These are phyloP conservation scores for Fusarium duplospermum DNA, from an alignment of 2,329 filamentous ascomycete genomes.

Conservation along the genomic window DNA sequence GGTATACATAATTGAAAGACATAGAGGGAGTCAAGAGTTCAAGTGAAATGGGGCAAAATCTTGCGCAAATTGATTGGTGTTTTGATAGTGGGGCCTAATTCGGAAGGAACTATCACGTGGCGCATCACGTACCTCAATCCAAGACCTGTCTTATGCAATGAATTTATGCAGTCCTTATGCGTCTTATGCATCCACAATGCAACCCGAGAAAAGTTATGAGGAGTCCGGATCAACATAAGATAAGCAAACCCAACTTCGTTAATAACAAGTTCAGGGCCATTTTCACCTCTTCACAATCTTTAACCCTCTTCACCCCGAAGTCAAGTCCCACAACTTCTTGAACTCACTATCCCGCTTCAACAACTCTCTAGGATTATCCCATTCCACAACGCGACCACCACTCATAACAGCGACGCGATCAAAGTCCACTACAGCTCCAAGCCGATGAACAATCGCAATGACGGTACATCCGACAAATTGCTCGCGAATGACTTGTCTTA, in stretches of 20 bases:
- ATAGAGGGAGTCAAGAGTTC: not conserved
- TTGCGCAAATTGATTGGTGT: too few relatives aligned
- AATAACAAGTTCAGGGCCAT: not conserved
- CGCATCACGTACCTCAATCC: too few relatives aligned
- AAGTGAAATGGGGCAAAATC: not conserved
- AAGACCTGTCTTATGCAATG: not conserved
- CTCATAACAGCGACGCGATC: conserved; percentile 25
- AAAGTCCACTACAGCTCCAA: conserved; percentile 13
- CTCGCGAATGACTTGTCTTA: conserved; percentile 48
- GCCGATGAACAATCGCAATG: conserved; percentile 53
- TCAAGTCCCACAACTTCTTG: conserved; percentile 21
- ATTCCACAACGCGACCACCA: conserved; percentile 18
- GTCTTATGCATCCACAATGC: not conserved
- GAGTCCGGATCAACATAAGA: not conserved
- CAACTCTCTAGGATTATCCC: conserved; percentile 20
- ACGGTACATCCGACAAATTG: conserved; percentile 62
- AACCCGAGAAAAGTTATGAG: not conserved
- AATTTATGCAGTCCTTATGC: not conserved
- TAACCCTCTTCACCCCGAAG: not conserved
- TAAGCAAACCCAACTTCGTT: not conserved
- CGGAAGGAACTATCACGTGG: not conserved
- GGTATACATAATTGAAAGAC: not conserved
- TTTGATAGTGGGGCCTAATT: not conserved
- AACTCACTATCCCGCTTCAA: conserved; percentile 21
- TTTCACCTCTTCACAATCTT: not conserved